phyloP scores from a whole-genome alignment of 1,139 yeast genomes.

The Geotrichum macrosporum region DNA sequence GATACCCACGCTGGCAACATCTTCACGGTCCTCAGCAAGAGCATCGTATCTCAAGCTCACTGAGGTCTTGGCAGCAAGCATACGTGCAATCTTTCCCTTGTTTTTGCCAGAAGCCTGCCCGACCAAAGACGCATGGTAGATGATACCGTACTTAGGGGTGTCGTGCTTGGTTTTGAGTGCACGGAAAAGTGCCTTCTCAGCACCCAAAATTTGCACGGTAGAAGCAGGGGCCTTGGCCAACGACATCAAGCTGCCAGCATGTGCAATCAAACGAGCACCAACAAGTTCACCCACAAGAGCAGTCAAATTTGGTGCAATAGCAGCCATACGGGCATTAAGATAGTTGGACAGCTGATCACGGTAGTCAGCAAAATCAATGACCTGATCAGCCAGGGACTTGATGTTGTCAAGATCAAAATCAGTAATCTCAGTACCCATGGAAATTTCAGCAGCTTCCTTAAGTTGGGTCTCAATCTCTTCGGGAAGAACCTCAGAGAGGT shows the following conservation, averaged over 20 bases:
- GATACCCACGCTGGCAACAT: slow-evolving; percentile 88
- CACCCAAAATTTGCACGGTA: slow-evolving; percentile 96
- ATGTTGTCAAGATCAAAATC: slow-evolving; percentile 91
- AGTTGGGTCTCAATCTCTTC: slow-evolving; percentile 54
- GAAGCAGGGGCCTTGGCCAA: slow-evolving; percentile 98
- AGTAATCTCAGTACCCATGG: slow-evolving; percentile 98
- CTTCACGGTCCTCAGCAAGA: slow-evolving; percentile 86
- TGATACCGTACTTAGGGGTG: slow-evolving; percentile 96
- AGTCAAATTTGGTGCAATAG: slow-evolving; percentile 95
- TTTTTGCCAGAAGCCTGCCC: slow-evolving; percentile 97
- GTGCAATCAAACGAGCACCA: slow-evolving; percentile 97
- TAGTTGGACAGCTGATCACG: slow-evolving; percentile 83
- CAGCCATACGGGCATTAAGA: slow-evolving; percentile 91
- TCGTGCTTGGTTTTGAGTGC: slow-evolving; percentile 97
- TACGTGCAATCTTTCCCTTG: slow-evolving; percentile 98
- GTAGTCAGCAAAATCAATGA: slow-evolving; percentile 88
- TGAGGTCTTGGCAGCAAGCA: slow-evolving; percentile 97
- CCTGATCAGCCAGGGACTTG: slow-evolving; percentile 87
- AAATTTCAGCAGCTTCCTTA: slow-evolving; percentile 85
- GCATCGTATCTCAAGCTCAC: slow-evolving; percentile 96
- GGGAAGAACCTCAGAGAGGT: slow-evolving; percentile 85
- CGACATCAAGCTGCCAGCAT: slow-evolving; percentile 95
- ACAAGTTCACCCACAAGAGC: slow-evolving; percentile 97
- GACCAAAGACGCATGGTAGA: slow-evolving; percentile 94
- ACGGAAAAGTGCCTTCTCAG: slow-evolving; percentile 97